Evolutionary conservation across 305 asterid species (phyloP), one percentile per base, ranked within the genome.

Genomic region (Solanum hybrid): DNA sequence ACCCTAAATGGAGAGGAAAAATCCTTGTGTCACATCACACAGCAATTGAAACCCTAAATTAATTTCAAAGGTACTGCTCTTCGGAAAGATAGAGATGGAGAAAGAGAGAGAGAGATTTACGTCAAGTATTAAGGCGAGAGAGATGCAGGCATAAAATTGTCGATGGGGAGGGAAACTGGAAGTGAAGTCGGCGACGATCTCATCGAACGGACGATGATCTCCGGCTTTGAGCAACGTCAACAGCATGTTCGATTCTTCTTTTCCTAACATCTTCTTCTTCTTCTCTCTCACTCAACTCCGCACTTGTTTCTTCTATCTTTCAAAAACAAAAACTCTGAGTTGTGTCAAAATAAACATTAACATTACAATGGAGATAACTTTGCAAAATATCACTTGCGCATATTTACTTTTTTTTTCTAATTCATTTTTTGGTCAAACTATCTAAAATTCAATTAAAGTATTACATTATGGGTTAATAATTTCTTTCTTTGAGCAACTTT

Each of bases 171-270:
- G 93, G 90, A 97, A 93, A 2, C 90, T 89, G 85, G 95, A 91
- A 91, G 57, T 91, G 93, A 96, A 96, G 61, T 96, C 98, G 6
- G 93, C 91, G 31, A 95, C 87, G 92, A 97, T 95, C 90, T 95
- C 96, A 51, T 97, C 95, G 38, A 97, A 87, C 45, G 94, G 92
- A 87, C 94, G 93, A 78, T 94, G 94, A 88, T 94, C 98, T 87
- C 96, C 98, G 90, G 92, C 96, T 89, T 92, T 92, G 89, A 97
- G 95, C 76, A 97, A 93, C 20, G 92, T 82, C 89, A 95, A 90
- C 75, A 96, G 93, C 91, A 89, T 94, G 12, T 93, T 94, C 31
- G 94, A 87, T 89, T 96, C 98, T 81, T 97, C 99, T 78, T 93
- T 94, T 22, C 97, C 98, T 93, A 97, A 92, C 99, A 97, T 96